Base-by-base conservation (phyloP, 2,329 filamentous ascomycete genomes). In the Colletotrichum liaoningense region DNA sequence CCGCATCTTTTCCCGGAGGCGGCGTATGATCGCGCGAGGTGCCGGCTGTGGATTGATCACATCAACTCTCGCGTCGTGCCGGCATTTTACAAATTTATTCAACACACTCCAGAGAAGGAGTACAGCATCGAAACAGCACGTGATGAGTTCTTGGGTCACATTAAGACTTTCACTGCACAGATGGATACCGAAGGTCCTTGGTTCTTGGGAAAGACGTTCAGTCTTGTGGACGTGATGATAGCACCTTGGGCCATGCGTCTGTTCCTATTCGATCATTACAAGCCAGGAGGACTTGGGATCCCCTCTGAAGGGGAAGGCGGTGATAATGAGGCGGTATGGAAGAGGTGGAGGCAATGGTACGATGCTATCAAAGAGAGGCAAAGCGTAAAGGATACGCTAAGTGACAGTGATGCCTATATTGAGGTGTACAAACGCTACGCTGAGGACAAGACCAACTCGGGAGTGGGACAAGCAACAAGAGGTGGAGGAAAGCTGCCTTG, bases 211-310 rank as follows among this genome's bases (percentile, higher is more conserved):
- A 80, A 84, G 1, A 83, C 87, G 52, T 88, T 94, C n/a, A 88
- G 88, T 67, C 82, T 95, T 24, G 89, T 94, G 16, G 94, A 96
- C 80, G 85, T 95, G 28, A 88, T 90, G 74, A 83, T 95, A 3
- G 93, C 91, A 49, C 93, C 93, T 0, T 95, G 93, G 93, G 91
- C 91, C 0, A 88, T 91, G 77, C 86, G 93, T 16, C 79, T 95
- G 24, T 95, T 93, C 85, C 83, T 94, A 6, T 92, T 95, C 76
- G 93, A 95, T 77, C 88, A 94, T 75, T 95, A 93, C 79, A 95
- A 95, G 79, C 78, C 83, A 0, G 88, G 88, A 0, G 89, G 89
- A 0, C 75, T 86, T 2, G 86, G 86, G 0, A 83, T 90, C 28
- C 86, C 87, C 1, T 71, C 67, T 0, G 63, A 78, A 42, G 75